phyloP scores from a whole-genome alignment of 2,329 filamentous ascomycete species.

The Claviceps pusilla region DNA sequence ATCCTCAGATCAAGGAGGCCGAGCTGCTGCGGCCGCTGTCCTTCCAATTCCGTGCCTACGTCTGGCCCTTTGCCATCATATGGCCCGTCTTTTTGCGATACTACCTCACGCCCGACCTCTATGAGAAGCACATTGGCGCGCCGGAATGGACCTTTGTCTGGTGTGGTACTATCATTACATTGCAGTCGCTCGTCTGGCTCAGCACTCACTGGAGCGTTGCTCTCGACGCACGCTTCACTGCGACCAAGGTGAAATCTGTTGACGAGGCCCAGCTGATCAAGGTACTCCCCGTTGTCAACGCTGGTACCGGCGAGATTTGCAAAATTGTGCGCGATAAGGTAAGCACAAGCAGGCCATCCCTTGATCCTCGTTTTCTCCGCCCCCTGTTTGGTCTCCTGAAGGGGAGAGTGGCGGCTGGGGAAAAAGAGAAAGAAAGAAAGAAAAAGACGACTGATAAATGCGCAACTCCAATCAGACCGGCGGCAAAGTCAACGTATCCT shows the following conservation, averaged over 20 bases:
- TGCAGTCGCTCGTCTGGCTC: constrained; percentile 82
- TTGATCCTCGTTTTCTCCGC: neutral
- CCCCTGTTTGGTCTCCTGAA: neutral
- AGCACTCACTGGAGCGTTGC: constrained; percentile 97
- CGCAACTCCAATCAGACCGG: constrained; percentile 33
- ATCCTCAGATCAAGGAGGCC: constrained; percentile 73
- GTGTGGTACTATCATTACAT: constrained; percentile 71
- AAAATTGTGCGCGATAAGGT: constrained; percentile 60
- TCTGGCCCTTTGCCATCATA: constrained; percentile 82
- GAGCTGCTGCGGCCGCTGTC: constrained; percentile 79
- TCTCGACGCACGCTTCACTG: constrained; percentile 66
- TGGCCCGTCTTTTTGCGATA: constrained; percentile 87
- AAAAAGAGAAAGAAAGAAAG: neutral
- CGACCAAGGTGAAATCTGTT: constrained; percentile 53
- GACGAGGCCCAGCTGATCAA: constrained; percentile 76
- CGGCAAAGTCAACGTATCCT: constrained; percentile 65
- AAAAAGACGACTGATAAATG: neutral
- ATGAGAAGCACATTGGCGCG: constrained; percentile 82
- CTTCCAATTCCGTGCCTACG: constrained; percentile 66
- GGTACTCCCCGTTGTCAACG: constrained; percentile 78
- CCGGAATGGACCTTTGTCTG: constrained; percentile 98
- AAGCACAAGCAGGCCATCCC: constrained; percentile 17
- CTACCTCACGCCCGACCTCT: constrained; percentile 70
- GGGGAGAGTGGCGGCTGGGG: too few relatives aligned
- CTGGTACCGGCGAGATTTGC: constrained; percentile 80